phyloP scores from a whole-genome alignment of 1,284 basidiomycete genomes.

The Blastosporella zonata region DNA sequence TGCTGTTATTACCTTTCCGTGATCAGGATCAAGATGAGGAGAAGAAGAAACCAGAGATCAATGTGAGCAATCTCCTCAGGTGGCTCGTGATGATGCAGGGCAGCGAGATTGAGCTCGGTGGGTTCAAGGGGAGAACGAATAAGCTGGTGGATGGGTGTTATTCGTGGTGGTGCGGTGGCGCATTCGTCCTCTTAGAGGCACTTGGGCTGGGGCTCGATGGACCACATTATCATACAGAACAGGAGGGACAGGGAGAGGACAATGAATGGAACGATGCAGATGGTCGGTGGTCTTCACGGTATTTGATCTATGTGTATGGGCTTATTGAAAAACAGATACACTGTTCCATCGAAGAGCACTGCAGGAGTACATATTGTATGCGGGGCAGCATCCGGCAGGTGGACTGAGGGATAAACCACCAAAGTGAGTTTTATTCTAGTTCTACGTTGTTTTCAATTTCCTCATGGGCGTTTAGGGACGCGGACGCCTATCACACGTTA shows the following conservation, averaged over 20 bases:
- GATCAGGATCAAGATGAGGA: slow-evolving; percentile 19
- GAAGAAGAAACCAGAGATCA: slow-evolving; percentile 41
- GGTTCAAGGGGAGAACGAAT: slow-evolving; percentile 92
- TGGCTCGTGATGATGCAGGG: slow-evolving; percentile 94
- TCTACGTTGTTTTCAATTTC: not conserved
- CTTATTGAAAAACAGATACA: slow-evolving; percentile 40
- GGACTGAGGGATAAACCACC: slow-evolving; percentile 95
- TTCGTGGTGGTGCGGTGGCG: slow-evolving; percentile 96
- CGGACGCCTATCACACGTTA: slow-evolving; percentile 90
- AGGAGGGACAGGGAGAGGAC: slow-evolving; percentile 21
- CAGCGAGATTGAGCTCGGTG: slow-evolving; percentile 78
- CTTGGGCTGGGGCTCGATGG: slow-evolving; percentile 39
- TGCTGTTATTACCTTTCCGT: slow-evolving; percentile 65
- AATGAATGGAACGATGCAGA: slow-evolving; percentile 63
- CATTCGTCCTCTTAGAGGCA: slow-evolving; percentile 80
- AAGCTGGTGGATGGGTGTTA: slow-evolving; percentile 99
- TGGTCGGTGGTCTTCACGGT: slow-evolving; percentile 34
- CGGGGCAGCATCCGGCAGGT: slow-evolving; percentile 81
- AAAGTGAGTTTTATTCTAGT: slow-evolving; percentile 51
- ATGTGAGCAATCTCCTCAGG: slow-evolving; percentile 63
- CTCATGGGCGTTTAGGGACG: slow-evolving; percentile 40
- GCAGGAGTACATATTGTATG: slow-evolving; percentile 86
- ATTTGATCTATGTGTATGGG: not conserved
- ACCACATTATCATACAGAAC: slow-evolving; percentile 3
- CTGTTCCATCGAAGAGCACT: slow-evolving; percentile 62